Evolutionary conservation across 2,329 filamentous ascomycete species (phyloP).

Genomic region (Aureobasidium sp.): DNA sequence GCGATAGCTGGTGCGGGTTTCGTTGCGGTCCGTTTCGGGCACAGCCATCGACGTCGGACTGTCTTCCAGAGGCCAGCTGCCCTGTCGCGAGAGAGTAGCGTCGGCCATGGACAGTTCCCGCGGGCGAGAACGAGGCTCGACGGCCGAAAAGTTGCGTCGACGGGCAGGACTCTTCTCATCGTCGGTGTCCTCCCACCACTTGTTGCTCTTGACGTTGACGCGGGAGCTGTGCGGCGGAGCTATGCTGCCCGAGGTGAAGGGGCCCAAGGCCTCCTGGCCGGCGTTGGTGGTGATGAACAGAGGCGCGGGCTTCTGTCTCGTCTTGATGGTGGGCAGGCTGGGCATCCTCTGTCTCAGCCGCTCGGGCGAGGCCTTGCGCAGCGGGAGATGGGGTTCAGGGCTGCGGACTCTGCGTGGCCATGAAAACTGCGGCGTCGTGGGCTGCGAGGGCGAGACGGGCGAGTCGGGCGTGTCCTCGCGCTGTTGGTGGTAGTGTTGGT

Average conservation of each 20-base stretch:
- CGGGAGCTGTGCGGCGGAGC: slow-evolving; percentile 2
- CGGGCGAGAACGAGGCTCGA: not conserved
- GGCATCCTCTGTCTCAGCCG: slow-evolving; percentile 29
- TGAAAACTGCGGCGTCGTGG: slow-evolving; percentile 5
- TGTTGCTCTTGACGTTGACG: slow-evolving; percentile 9
- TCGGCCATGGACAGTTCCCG: not conserved
- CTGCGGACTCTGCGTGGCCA: slow-evolving; percentile 19
- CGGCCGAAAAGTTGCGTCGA: slow-evolving; percentile 2
- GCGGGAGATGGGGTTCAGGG: slow-evolving; percentile 36
- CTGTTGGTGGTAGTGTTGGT: not conserved
- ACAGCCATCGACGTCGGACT: not conserved
- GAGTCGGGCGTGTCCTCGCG: not conserved
- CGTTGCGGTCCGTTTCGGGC: slow-evolving; percentile 22
- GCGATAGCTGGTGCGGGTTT: slow-evolving; percentile 51
- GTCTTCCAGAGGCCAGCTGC: slow-evolving; percentile 13
- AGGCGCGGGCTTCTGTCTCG: not conserved
- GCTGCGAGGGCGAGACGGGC: not conserved
- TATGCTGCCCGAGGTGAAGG: not conserved
- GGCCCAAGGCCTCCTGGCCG: not conserved
- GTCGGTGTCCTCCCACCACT: slow-evolving; percentile 4
- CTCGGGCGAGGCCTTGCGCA: slow-evolving; percentile 36
- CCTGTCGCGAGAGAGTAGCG: not conserved
- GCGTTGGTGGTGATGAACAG: slow-evolving; percentile 9
- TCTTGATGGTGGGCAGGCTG: not conserved
- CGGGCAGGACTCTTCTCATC: not conserved